Base-by-base conservation (phyloP, 2,329 filamentous ascomycete species). In the Colletotrichum brevisporum region DNA sequence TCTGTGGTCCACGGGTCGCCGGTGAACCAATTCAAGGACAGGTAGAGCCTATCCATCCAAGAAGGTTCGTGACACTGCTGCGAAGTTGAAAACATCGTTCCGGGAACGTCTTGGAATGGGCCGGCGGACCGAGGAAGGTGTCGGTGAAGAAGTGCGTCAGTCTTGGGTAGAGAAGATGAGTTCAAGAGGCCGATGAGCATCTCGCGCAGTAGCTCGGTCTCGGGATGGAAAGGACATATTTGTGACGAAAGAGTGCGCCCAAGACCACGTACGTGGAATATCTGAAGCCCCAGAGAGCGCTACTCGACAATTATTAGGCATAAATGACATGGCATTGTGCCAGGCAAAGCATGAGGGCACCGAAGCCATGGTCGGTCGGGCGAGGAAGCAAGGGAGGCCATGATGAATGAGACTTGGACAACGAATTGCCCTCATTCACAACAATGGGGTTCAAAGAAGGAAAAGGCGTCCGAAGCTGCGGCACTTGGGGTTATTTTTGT, bases 31-130 rank as follows among this genome's bases (percentile, higher is more conserved):
- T 68, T 58, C 39, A 48, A 47, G 9, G 52, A 39, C 41, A 39
- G 43, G 39, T 52, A 39, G 4, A 50, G 24, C 47, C n/a, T 53
- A 27, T 58, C 62, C 39, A 27, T 53, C 62, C 54, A 59, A 59
- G 48, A 6, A 21, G 56, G 31, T 21, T n/a, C 16, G 50, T 15
- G 10, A 13, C 1, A 52, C 10, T 36, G 8, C 31, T 10, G 31
- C 31, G 9, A 10, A 8, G 9, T 36, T 10, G 31, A 36, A 10
- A 36, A 36, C 31, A 36, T 36, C 5, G 31, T 36, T 36, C 31
- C 10, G 8, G 2, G 31, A 36, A 21, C 21, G 31, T 36, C 31
- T 36, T 36, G 8, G 4, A 10, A 10, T 10, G 31, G 2, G 1
- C 31, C 10, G 31, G 31, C 9, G 31, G 31, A 2, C 31, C 10